Evolutionary conservation across 257 asterid genomes (phyloP).

Genomic region (Echium plantagineum): DNA sequence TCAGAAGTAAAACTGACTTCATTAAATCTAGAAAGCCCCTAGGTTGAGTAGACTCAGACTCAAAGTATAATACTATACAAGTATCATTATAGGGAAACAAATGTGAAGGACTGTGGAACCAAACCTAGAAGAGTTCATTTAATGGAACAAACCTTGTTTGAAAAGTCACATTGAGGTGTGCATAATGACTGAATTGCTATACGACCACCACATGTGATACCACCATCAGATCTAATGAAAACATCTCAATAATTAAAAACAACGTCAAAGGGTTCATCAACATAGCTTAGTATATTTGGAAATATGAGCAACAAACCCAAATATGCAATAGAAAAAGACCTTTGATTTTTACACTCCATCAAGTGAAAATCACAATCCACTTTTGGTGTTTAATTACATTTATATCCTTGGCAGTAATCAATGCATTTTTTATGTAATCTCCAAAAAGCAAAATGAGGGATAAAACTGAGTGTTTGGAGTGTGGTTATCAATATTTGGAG

Average conservation of each 20-base stretch:
- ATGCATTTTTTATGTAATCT: too few relatives aligned
- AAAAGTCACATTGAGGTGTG: slow-evolving; percentile 86
- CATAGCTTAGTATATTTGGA: background rate
- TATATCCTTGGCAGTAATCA: too few relatives aligned
- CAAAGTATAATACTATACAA: background rate
- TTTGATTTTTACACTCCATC: too few relatives aligned
- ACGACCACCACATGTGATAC: slow-evolving; percentile 45
- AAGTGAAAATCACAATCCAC: too few relatives aligned
- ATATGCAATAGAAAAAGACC: background rate
- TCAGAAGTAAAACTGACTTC: background rate
- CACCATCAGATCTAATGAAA: slow-evolving; percentile 40
- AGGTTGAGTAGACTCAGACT: background rate
- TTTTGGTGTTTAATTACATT: too few relatives aligned
- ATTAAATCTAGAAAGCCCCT: background rate
- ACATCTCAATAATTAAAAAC: background rate
- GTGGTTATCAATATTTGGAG: too few relatives aligned
- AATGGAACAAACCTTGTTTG: slow-evolving; percentile 36
- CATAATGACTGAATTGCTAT: slow-evolving; percentile 82
- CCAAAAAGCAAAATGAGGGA: too few relatives aligned
- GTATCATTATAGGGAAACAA: background rate
- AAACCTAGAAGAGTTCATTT: background rate
- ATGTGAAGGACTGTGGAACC: background rate
- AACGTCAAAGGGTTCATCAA: background rate
- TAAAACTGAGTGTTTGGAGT: too few relatives aligned
- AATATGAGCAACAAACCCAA: background rate